Conservation (phyloP, 768 basidiomycete genomes). For the Calocera cornea region DNA sequence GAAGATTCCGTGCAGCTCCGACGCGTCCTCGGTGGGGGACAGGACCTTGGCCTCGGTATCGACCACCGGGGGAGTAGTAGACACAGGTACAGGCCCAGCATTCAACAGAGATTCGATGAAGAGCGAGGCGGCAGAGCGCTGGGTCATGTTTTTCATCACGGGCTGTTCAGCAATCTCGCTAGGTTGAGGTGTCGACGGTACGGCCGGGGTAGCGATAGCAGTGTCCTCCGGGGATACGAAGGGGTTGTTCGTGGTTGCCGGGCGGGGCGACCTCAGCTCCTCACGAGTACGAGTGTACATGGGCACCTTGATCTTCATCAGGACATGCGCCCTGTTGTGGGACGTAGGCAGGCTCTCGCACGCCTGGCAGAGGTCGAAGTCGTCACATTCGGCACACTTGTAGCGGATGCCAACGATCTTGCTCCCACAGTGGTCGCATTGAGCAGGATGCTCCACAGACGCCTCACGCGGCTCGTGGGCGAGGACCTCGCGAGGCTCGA, state of each 20-base stretch:
- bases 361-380: slow-evolving; percentile 35
- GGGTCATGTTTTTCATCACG: background rate
- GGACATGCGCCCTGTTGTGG: slow-evolving; percentile 55
- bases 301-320: slow-evolving; percentile 52
- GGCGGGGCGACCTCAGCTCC: background rate
- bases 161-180: background rate
- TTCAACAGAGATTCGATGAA: background rate
- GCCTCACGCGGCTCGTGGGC: background rate
- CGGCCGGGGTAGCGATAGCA: background rate
- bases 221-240: background rate
- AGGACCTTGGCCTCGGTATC: background rate
- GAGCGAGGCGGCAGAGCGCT: background rate
- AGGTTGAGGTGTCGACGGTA: background rate
- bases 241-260: background rate
- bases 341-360: slow-evolving; percentile 74
- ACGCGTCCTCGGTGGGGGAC: background rate
- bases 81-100: too few species aligned
- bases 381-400: slow-evolving; percentile 19
- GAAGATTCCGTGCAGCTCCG: slow-evolving; percentile 4
- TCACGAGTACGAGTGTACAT: background rate
- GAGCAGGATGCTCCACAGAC: background rate
- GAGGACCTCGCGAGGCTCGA: slow-evolving; percentile 8
- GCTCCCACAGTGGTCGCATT: slow-evolving; percentile 21
- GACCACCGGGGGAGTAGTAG: background rate
- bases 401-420: slow-evolving; percentile 20